These are phyloP conservation scores for Leccinum pellstonianum DNA, from an alignment of 768 basidiomycete genomes.

Conservation along the genomic window DNA sequence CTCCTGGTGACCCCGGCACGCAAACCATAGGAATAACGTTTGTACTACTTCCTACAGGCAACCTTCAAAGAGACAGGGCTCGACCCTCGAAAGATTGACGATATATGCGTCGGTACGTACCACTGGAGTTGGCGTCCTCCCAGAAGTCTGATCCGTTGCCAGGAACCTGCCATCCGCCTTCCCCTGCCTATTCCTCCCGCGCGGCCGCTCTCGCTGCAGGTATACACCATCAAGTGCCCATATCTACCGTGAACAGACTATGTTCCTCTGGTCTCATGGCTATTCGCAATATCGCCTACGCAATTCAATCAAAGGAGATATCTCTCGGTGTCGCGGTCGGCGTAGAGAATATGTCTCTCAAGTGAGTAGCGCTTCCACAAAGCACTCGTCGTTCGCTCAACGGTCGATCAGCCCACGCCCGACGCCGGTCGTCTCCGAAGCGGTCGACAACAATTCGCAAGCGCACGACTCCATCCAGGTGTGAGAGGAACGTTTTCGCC, in stretches of 20 bases:
- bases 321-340: slow-evolving; percentile 85
- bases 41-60: slow-evolving; percentile 42
- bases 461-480: slow-evolving; percentile 77
- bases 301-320: slow-evolving; percentile 79
- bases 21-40: background rate
- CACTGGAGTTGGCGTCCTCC: background rate
- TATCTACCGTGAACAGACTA: slow-evolving; percentile 88
- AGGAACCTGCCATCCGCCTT: slow-evolving; percentile 85
- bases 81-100: slow-evolving; percentile 58
- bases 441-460: slow-evolving; percentile 55
- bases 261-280: slow-evolving; percentile 95
- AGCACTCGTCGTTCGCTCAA: slow-evolving; percentile 1
- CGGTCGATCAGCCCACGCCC: slow-evolving; percentile 58
- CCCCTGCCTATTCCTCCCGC: slow-evolving; percentile 77
- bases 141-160: background rate
- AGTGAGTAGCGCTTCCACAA: slow-evolving; percentile 42
- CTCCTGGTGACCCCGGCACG: slow-evolving; percentile 7
- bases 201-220: slow-evolving; percentile 88
- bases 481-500: background rate
- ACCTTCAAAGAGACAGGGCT: slow-evolving; percentile 64
- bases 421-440: slow-evolving; percentile 62
- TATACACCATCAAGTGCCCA: slow-evolving; percentile 82
- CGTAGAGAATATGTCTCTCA: slow-evolving; percentile 79
- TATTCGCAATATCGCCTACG: slow-evolving; percentile 86
- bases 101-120: slow-evolving; percentile 61